These are phyloP conservation scores for Drechslera avenae DNA, from an alignment of 2,329 filamentous ascomycete species.

Conservation along the genomic window DNA sequence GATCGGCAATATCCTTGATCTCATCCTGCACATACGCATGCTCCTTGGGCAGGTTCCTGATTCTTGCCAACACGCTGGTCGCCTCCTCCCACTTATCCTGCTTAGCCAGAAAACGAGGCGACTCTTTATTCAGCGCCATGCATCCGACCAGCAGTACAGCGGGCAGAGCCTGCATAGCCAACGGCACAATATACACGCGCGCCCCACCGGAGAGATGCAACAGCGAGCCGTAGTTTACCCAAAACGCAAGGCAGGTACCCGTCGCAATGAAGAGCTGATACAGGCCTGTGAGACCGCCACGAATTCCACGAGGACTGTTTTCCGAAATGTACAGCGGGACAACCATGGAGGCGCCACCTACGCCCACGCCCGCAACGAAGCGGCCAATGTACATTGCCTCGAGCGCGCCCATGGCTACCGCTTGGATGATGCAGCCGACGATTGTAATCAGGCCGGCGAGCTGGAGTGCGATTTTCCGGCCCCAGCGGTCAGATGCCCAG, in stretches of 20 bases:
- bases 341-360: slow-evolving; percentile 61
- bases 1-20: slow-evolving; percentile 45
- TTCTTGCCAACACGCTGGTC: slow-evolving; percentile 58
- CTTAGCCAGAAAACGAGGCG: slow-evolving; percentile 70
- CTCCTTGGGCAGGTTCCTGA: slow-evolving; percentile 58
- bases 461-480: slow-evolving; percentile 62
- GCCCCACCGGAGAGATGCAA: slow-evolving; percentile 55
- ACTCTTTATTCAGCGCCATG: slow-evolving; percentile 69
- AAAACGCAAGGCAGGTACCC: slow-evolving; percentile 59
- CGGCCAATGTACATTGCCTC: slow-evolving; percentile 70
- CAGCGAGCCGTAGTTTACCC: slow-evolving; percentile 60
- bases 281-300: slow-evolving; percentile 64
- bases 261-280: slow-evolving; percentile 64
- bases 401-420: slow-evolving; percentile 64
- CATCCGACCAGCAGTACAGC: slow-evolving; percentile 64
- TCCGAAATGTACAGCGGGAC: slow-evolving; percentile 66
- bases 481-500: slow-evolving; percentile 61
- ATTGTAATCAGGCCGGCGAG: slow-evolving; percentile 62
- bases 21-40: slow-evolving; percentile 48
- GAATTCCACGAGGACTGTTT: slow-evolving; percentile 63
- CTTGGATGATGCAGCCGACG: slow-evolving; percentile 68
- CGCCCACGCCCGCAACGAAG: slow-evolving; percentile 60
- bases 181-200: slow-evolving; percentile 64
- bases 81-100: slow-evolving; percentile 72
- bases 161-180: slow-evolving; percentile 68